Evolutionary conservation across 2,329 filamentous ascomycete species (phyloP).

Genomic region (Trichophyton simii): DNA sequence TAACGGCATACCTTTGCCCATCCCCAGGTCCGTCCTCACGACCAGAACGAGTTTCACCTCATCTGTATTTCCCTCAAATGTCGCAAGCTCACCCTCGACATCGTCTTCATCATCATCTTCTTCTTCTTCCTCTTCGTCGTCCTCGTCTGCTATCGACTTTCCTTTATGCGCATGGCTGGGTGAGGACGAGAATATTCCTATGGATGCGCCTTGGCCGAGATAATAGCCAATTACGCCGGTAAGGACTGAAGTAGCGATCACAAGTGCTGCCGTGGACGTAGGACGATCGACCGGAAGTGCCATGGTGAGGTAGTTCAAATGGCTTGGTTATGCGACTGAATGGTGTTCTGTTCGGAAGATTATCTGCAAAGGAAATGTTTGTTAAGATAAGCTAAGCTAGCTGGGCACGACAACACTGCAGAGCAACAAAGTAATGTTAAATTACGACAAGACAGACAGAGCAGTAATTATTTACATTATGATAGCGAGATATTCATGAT

Average conservation of each 20-base stretch:
- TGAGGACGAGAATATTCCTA: conserved; percentile 60
- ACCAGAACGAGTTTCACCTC: conserved; percentile 92
- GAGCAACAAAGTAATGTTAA: not conserved
- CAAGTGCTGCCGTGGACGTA: conserved; percentile 46
- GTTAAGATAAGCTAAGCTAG: not conserved
- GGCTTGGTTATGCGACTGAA: not conserved
- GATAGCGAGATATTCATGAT: not conserved
- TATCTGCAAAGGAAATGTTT: not conserved
- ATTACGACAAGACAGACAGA: no score
- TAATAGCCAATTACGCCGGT: conserved; percentile 67
- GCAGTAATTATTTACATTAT: no score
- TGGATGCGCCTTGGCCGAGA: conserved; percentile 48
- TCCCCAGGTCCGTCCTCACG: conserved; percentile 85
- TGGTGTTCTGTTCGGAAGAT: not conserved
- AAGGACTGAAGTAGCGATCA: conserved; percentile 61
- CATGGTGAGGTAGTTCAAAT: conserved; percentile 1
- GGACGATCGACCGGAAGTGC: conserved; percentile 22
- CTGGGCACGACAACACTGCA: not conserved
- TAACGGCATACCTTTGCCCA: conserved; percentile 69
- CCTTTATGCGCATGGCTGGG: conserved; percentile 7
- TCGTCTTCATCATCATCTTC: conserved; percentile 57
- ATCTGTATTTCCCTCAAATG: conserved; percentile 47
- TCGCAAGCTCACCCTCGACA: conserved; percentile 35
- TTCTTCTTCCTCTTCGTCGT: conserved; percentile 20
- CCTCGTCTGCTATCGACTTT: conserved; percentile 18